phyloP scores from a whole-genome alignment of 192 early-diverging fungal genomes.

The Coemansia sp. region DNA sequence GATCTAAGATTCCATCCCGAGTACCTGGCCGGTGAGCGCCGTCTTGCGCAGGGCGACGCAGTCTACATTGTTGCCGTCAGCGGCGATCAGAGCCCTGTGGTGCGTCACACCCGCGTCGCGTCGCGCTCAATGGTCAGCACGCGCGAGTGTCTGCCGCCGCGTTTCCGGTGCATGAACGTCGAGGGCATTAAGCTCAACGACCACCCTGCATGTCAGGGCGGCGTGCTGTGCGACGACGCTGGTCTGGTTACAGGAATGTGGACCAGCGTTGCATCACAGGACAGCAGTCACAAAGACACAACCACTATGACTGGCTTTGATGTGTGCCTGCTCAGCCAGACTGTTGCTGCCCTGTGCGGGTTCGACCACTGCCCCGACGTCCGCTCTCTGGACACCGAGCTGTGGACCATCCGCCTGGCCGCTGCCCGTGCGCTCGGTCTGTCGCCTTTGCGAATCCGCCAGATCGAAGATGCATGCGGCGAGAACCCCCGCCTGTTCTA shows the following conservation, averaged over 20 bases:
- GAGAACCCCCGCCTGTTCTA: conserved; percentile 59
- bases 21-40: conserved; percentile 24
- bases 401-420: conserved; percentile 72
- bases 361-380: conserved; percentile 53
- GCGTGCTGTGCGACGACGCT: conserved; percentile 60
- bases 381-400: conserved; percentile 62
- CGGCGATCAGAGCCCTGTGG: conserved; percentile 65
- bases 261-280: conserved; percentile 72
- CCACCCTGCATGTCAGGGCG: conserved; percentile 65
- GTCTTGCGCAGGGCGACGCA: conserved; percentile 56
- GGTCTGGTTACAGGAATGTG: conserved; percentile 66
- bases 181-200: conserved; percentile 74
- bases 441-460: conserved; percentile 58
- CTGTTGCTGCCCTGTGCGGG: conserved; percentile 52
- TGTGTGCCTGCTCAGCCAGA: conserved; percentile 30
- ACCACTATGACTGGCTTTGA: conserved; percentile 60
- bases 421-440: conserved; percentile 68
- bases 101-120: conserved; percentile 43
- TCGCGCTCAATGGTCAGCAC: conserved; percentile 62
- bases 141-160: conserved; percentile 67
- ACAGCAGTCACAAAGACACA: conserved; percentile 63
- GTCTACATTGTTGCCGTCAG: conserved; percentile 64
- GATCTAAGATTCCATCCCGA: conserved; percentile 52
- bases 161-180: conserved; percentile 75
- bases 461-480: conserved; percentile 47